Evolutionary conservation across 1,284 basidiomycete species (phyloP).

Genomic region (Marasmius oreades): DNA sequence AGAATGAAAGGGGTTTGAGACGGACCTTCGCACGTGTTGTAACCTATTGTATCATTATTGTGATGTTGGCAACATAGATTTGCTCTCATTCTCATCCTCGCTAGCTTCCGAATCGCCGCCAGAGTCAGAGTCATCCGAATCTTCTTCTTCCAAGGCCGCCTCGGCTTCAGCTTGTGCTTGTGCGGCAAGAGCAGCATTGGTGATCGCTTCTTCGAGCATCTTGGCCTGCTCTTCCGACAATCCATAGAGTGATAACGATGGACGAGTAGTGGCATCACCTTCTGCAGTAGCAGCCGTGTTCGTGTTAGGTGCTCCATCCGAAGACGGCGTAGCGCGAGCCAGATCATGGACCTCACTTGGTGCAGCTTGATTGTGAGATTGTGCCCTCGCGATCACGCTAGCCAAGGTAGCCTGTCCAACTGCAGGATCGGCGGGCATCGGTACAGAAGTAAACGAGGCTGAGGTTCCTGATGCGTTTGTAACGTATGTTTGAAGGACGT

Average conservation of each 20-base stretch:
- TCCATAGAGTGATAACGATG: conserved; percentile 56
- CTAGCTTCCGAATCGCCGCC: conserved; percentile 35
- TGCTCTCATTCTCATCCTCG: conserved; percentile 30
- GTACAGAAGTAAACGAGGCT: conserved; percentile 32
- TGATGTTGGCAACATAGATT: conserved; percentile 2
- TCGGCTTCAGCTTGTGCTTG: conserved; percentile 74
- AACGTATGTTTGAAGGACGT: conserved; percentile 55
- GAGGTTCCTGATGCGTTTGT: conserved; percentile 49
- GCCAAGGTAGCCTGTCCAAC: conserved; percentile 60
- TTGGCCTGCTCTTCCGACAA: conserved; percentile 67
- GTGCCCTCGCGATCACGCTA: conserved; percentile 63
- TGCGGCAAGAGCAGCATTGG: conserved; percentile 64
- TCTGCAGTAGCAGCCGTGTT: conserved; percentile 11
- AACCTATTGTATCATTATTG: conserved; percentile 2
- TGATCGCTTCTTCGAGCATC: conserved; percentile 64
- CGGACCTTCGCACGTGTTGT: background rate
- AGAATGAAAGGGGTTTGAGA: background rate
- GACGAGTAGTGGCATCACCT: conserved; percentile 19
- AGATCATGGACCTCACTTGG: conserved; percentile 8
- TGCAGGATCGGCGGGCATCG: conserved; percentile 35
- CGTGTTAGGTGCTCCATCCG: conserved; percentile 12
- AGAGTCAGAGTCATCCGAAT: conserved; percentile 37
- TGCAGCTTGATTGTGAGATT: conserved; percentile 26
- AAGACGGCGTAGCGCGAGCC: background rate
- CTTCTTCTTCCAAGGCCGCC: conserved; percentile 63